phyloP scores from a whole-genome alignment of 1,284 basidiomycete species.

The Melampsora larici-populina region DNA sequence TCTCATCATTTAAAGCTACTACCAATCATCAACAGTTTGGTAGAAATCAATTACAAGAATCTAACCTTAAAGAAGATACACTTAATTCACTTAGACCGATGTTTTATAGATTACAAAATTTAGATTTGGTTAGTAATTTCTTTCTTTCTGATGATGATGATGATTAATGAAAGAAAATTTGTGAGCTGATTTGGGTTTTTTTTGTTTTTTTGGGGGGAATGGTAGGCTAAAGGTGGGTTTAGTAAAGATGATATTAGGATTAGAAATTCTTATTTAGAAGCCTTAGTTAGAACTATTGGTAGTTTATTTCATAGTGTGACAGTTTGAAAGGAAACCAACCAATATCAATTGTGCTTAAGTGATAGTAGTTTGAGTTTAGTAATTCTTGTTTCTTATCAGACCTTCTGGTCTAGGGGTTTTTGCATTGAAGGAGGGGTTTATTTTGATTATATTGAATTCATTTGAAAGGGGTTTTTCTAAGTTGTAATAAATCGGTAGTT shows the following conservation, averaged over 20 bases:
- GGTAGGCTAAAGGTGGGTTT: conserved; percentile 2
- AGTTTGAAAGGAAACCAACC: too few species aligned
- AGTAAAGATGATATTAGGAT: background rate
- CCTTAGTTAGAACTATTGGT: background rate
- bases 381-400: too few species aligned
- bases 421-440: too few species aligned
- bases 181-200: conserved; percentile 6
- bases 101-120: conserved; percentile 30
- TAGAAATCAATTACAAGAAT: conserved; percentile 9
- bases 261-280: conserved; percentile 2
- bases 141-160: background rate
- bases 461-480: too few species aligned
- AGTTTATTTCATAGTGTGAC: background rate
- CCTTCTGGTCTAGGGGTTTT: too few species aligned
- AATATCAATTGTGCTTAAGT: too few species aligned
- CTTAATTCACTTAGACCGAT: conserved; percentile 23
- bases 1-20: background rate
- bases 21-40: background rate
- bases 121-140: conserved; percentile 36
- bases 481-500: too few species aligned
- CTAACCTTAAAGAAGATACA: conserved; percentile 34
- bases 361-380: too few species aligned
- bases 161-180: background rate
- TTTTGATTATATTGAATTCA: too few species aligned
- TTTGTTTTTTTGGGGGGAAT: background rate